Base-by-base conservation (phyloP, 139 green algal genomes). In the Coelastrella sp. region DNA sequence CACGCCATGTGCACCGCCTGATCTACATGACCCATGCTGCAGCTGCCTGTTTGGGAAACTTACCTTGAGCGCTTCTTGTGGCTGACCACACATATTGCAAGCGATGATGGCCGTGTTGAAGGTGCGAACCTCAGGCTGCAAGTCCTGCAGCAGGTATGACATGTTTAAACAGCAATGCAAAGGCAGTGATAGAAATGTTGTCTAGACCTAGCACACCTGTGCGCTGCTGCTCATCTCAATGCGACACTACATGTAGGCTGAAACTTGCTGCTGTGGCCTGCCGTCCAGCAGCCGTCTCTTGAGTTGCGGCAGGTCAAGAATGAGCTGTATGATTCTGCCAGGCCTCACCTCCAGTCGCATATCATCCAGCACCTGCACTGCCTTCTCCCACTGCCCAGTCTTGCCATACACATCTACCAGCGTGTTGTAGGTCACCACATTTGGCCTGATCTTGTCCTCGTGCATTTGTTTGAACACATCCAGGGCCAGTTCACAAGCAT, bases 71-170 rank as follows among this genome's bases (percentile, higher is more conserved):
- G 92, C 93, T 24, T 91, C 82, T 60, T 92, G 83, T 10, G 92
- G 93, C 85, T 93, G 88, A 49, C 89, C 91, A 24, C 91, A 87
- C 92, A 93, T 94, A 78, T 92, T 94, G 87, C 89, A 93, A n/a
- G 92, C 87, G 65, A 93, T 92, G 56, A 95, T 92, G 20, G 92
- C 84, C 14, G 93, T 93, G 90, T 95, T 95, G 91, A 93, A 95
- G 0, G 91, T 93, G 58, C 92, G 82, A 61, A 92, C 90, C 61
- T 95, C 93, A 7, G 91, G 86, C 11, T 93, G 76, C 6, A 93
- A n/a, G 24, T 89, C 91, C 57, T 90, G 81, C 15, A 89, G 74
- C 35, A 63, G 35, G 35, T 49, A 49, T 49, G 35, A 49, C 35
- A 49, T 49, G 35, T 49, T 49, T 49, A 49, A 1, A 49, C 35